Evolutionary conservation across 2,329 filamentous ascomycete species (phyloP).

Genomic region (Colletotrichum orchidophilum): DNA sequence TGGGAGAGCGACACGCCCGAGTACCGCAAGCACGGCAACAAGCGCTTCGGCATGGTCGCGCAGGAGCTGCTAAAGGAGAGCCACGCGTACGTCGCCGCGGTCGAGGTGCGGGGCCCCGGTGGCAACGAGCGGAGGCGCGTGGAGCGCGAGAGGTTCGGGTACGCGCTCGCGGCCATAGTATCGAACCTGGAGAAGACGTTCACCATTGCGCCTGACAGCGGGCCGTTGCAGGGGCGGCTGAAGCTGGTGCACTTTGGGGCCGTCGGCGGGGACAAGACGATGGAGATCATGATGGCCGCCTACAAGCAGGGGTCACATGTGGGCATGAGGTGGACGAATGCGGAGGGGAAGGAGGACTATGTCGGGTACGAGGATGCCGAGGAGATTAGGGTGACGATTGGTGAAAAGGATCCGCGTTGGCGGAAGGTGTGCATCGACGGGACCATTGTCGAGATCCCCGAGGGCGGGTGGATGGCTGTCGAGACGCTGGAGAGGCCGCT

Average conservation of each 20-base stretch:
- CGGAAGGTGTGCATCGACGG: slow-evolving; percentile 92
- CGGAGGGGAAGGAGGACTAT: slow-evolving; percentile 58
- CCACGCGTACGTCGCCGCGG: slow-evolving; percentile 59
- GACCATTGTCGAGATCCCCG: slow-evolving; percentile 79
- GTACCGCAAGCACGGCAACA: slow-evolving; percentile 79
- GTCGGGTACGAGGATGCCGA: slow-evolving; percentile 80
- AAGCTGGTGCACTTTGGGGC: slow-evolving; percentile 80
- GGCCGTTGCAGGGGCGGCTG: slow-evolving; percentile 76
- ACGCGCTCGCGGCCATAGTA: slow-evolving; percentile 79
- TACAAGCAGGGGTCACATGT: slow-evolving; percentile 68
- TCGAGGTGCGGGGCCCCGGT: slow-evolving; percentile 38
- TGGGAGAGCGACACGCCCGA: slow-evolving; percentile 88
- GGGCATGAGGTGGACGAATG: slow-evolving; percentile 57
- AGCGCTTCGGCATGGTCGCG: slow-evolving; percentile 87
- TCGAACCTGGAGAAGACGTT: slow-evolving; percentile 86
- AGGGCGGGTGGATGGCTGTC: slow-evolving; percentile 77
- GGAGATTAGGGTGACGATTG: slow-evolving; percentile 71
- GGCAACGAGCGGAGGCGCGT: slow-evolving; percentile 30
- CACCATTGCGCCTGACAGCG: slow-evolving; percentile 78
- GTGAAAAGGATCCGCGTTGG: slow-evolving; percentile 78
- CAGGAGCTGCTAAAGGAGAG: slow-evolving; percentile 71
- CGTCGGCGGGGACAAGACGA: slow-evolving; percentile 70
- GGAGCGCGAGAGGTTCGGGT: slow-evolving; percentile 68
- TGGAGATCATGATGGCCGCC: slow-evolving; percentile 78
- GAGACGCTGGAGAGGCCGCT: slow-evolving; percentile 53